These are phyloP conservation scores for Penicillium paneum DNA, from an alignment of 2,329 filamentous ascomycete genomes.

Conservation along the genomic window DNA sequence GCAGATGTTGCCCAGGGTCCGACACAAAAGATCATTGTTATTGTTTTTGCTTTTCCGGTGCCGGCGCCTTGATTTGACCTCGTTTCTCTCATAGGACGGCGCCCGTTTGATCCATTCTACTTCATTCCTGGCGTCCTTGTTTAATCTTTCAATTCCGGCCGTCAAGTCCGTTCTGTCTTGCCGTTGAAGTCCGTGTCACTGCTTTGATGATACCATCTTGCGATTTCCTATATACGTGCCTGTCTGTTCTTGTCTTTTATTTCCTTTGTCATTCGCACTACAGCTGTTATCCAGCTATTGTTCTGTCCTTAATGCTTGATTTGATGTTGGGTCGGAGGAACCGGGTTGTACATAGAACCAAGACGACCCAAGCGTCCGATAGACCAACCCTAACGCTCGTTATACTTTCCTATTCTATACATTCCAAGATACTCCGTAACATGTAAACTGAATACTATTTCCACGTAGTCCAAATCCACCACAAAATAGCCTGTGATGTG, in stretches of 20 bases:
- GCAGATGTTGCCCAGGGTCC: conserved; percentile 5
- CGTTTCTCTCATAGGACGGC: conserved; percentile 26
- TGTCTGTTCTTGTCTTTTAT: background rate
- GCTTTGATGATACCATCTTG: conserved; percentile 41
- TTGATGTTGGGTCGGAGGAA: conserved; percentile 17
- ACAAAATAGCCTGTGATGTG: background rate
- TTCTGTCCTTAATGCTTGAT: background rate
- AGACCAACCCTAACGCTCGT: conserved; percentile 9
- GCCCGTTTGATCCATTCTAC: conserved; percentile 18
- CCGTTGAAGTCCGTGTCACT: conserved; percentile 29
- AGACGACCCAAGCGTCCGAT: conserved; percentile 19
- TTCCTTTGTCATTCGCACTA: conserved; percentile 12
- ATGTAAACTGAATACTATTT: conserved; percentile 3
- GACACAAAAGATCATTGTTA: conserved; percentile 17
- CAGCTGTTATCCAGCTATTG: background rate
- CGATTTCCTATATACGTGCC: conserved; percentile 21
- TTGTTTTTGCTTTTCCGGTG: conserved; percentile 9
- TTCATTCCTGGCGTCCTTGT: conserved; percentile 28
- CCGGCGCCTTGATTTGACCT: conserved; percentile 21
- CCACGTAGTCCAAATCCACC: background rate
- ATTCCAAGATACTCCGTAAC: background rate
- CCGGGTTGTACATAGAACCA: conserved; percentile 24
- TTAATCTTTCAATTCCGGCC: conserved; percentile 14
- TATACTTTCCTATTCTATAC: conserved; percentile 1
- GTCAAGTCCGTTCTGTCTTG: conserved; percentile 9